Evolutionary conservation across 225 moss, liverwort and hornwort species (phyloP).

Genomic region (Sphagnum tenellum): DNA sequence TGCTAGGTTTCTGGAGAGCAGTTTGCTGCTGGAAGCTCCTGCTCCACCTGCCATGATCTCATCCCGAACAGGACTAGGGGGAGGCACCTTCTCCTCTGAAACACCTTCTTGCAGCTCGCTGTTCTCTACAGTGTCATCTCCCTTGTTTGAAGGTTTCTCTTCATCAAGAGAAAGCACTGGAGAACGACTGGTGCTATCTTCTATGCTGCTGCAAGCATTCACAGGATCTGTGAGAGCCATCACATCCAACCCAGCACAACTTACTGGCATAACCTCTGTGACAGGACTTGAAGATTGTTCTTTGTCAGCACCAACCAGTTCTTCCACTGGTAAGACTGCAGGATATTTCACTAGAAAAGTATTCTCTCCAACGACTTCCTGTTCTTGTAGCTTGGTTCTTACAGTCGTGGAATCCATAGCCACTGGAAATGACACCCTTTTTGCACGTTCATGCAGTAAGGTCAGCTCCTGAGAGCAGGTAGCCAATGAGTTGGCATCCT

Average conservation of each 20-base stretch:
- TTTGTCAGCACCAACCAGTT: not conserved
- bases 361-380: not conserved
- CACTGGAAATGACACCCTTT: slow-evolving; percentile 6
- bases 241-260: not conserved
- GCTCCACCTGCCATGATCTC: not conserved
- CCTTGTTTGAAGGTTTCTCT: not conserved
- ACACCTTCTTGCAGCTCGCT: not conserved
- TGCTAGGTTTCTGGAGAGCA: not conserved
- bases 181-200: not conserved
- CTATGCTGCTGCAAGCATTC: not conserved
- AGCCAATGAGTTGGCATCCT: not conserved
- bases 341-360: not conserved
- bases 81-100: not conserved
- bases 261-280: not conserved
- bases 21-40: not conserved
- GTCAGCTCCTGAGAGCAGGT: not conserved
- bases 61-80: not conserved
- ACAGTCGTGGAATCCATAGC: not conserved
- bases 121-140: slow-evolving; percentile 3
- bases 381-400: no score
- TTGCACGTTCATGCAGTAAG: not conserved
- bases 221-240: not conserved
- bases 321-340: not conserved
- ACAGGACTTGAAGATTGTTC: not conserved
- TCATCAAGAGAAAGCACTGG: slow-evolving; percentile 1